phyloP scores from a whole-genome alignment of 225 moss, liverwort and hornwort genomes.

The Pseudisothecium myosuroides region DNA sequence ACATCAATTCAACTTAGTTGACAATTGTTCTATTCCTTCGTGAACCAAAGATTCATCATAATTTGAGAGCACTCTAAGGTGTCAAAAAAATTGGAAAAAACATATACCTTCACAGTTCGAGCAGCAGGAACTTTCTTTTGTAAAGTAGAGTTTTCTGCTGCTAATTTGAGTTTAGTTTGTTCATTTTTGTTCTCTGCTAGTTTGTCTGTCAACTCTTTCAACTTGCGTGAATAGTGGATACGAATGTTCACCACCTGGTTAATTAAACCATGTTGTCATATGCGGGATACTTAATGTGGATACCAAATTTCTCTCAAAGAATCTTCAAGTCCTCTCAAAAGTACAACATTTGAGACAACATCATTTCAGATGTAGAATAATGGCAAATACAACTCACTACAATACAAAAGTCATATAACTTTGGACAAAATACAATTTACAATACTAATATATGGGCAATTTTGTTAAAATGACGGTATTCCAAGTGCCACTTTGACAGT shows the following conservation, averaged over 20 bases:
- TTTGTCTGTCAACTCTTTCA: conserved; percentile 47
- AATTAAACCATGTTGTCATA: not conserved
- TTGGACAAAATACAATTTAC: not conserved
- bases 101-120: not conserved
- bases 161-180: conserved; percentile 14
- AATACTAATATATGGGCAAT: not conserved
- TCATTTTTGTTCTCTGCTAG: conserved; percentile 35
- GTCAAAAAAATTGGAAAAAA: not conserved
- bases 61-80: not conserved
- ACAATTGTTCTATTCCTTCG: not conserved
- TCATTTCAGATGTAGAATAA: not conserved
- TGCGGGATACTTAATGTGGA: not conserved
- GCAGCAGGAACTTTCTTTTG: not conserved
- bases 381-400: not conserved
- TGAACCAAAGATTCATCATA: not conserved
- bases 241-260: conserved; percentile 54
- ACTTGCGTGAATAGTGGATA: conserved; percentile 46
- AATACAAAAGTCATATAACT: not conserved
- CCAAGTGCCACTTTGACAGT: no score
- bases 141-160: conserved; percentile 1
- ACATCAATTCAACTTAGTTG: not conserved
- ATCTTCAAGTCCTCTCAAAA: not conserved
- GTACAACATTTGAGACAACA: not conserved
- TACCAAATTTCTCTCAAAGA: not conserved
- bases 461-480: no score